These are phyloP conservation scores for Coelastrella sp. DNA, from an alignment of 139 green algal genomes.

Conservation along the genomic window DNA sequence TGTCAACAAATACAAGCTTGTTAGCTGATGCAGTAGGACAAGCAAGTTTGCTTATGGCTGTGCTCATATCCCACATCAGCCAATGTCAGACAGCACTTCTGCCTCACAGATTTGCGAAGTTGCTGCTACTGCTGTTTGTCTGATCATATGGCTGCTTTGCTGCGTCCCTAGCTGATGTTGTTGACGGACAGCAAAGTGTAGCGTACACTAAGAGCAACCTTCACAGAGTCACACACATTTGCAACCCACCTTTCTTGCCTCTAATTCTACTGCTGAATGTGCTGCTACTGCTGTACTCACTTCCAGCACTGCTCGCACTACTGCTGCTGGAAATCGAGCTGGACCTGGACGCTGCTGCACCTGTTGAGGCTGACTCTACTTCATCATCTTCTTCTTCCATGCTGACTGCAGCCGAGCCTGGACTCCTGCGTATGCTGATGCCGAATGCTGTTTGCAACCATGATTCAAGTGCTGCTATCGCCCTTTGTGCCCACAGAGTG, in stretches of 20 bases:
- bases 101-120: no score
- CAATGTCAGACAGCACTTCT: no score
- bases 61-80: no score
- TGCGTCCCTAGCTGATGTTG: no score
- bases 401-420: background rate
- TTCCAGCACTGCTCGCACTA: background rate
- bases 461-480: slow-evolving; percentile 7
- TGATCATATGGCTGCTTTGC: no score
- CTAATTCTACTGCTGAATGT: slow-evolving; percentile 10
- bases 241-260: slow-evolving; percentile 39
- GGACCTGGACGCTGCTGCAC: background rate
- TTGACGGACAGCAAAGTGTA: no score
- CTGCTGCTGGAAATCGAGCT: background rate
- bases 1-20: background rate
- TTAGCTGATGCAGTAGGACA: background rate
- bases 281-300: slow-evolving; percentile 16
- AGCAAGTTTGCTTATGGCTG: no score
- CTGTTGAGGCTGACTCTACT: background rate
- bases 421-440: slow-evolving; percentile 7
- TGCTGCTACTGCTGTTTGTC: no score
- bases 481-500: slow-evolving; percentile 26
- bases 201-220: background rate
- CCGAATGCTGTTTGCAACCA: slow-evolving; percentile 35
- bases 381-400: slow-evolving; percentile 3
- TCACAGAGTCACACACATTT: background rate